phyloP scores from a whole-genome alignment of 805 yeast genomes.

The Teunomyces aglyptinius region DNA sequence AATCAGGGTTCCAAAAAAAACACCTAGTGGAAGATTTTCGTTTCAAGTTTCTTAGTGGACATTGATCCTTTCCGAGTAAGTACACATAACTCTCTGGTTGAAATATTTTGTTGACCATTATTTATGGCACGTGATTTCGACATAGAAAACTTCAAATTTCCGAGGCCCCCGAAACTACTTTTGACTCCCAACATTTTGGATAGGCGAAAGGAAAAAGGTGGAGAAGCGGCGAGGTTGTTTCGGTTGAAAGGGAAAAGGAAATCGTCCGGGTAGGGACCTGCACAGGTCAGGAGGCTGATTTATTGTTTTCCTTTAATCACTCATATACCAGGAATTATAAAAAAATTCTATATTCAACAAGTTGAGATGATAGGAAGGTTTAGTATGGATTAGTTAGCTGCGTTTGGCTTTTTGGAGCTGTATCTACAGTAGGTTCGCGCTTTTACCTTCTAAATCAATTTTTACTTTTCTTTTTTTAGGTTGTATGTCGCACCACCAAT shows the following conservation, averaged over 20 bases:
- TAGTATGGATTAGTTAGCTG: too few species aligned
- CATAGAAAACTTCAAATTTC: neutral
- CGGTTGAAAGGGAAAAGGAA: neutral
- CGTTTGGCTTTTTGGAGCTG: too few species aligned
- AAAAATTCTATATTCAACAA: too few species aligned
- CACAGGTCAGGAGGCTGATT: too few species aligned
- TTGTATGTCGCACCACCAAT: neutral
- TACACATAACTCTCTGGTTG: neutral
- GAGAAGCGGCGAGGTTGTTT: neutral
- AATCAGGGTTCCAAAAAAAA: neutral
- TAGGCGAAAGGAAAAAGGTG: neutral
- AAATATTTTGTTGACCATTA: slow-evolving; percentile 1
- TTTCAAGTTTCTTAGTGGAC: neutral
- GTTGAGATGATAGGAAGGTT: too few species aligned
- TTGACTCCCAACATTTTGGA: neutral
- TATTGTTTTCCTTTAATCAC: too few species aligned
- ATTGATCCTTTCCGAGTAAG: neutral
- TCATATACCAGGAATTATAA: too few species aligned
- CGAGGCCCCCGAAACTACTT: neutral
- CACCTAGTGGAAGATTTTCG: neutral
- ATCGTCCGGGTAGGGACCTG: too few species aligned
- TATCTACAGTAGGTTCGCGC: too few species aligned
- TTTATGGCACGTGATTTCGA: neutral
- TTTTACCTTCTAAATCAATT: too few species aligned
- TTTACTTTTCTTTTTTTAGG: neutral